Conservation (phyloP, 2,329 filamentous ascomycete species). For the Aspergillus sp. region DNA sequence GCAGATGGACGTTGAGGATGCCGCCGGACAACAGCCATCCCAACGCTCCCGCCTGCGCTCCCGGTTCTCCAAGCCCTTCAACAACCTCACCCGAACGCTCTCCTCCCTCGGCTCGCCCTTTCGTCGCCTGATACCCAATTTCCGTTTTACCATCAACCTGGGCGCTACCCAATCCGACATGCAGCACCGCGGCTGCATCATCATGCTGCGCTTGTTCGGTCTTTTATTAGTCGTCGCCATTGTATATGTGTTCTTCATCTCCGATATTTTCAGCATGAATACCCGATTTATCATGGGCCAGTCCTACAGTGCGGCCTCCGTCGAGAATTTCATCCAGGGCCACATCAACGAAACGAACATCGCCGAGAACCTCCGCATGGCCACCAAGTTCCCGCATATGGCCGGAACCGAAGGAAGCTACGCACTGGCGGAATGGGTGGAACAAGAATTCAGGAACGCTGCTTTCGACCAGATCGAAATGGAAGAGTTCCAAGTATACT, state of each 20-base stretch:
- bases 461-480: constrained; percentile 73
- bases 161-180: constrained; percentile 29
- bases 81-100: constrained; percentile 56
- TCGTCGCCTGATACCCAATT: constrained; percentile 44
- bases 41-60: constrained; percentile 43
- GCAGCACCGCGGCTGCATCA: constrained; percentile 58
- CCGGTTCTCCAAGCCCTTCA: constrained; percentile 58
- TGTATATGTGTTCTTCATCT: constrained; percentile 81
- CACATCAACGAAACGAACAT: constrained; percentile 70
- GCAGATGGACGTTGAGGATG: constrained; percentile 83
- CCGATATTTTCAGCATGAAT: constrained; percentile 73
- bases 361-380: constrained; percentile 70
- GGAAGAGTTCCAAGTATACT: constrained; percentile 81
- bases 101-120: constrained; percentile 55
- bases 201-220: constrained; percentile 72
- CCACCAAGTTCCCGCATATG: constrained; percentile 83
- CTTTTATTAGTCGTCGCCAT: constrained; percentile 73
- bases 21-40: constrained; percentile 31
- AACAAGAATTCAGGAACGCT: constrained; percentile 70
- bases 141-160: constrained; percentile 42
- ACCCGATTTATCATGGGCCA: constrained; percentile 63
- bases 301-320: constrained; percentile 79
- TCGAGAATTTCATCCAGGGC: constrained; percentile 71
- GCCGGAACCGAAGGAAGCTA: constrained; percentile 94
- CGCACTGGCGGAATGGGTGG: constrained; percentile 78